Percentiles rank a stretch among this genome's conserved stretches.
Evolutionary conservation across 2,329 filamentous ascomycete genomes (phyloP).

Genomic region (Lecanoromycetidae sp.): DNA sequence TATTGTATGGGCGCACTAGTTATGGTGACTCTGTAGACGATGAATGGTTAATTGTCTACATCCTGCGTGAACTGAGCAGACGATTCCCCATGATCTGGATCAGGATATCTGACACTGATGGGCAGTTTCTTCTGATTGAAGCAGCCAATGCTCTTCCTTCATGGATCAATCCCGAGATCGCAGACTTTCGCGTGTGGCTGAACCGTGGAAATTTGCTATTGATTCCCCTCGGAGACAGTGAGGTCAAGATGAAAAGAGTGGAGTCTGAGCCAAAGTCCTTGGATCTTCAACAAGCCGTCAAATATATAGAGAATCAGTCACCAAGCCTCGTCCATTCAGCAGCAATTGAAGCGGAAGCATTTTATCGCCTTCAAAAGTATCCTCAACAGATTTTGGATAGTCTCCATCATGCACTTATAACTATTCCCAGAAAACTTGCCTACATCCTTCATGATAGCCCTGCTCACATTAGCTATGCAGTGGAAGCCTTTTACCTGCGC

Average conservation of each 20-base stretch:
- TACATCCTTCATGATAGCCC: slow-evolving; percentile 65
- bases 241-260: slow-evolving; percentile 28
- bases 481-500: slow-evolving; percentile 85
- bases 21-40: slow-evolving; percentile 94
- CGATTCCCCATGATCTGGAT: slow-evolving; percentile 66
- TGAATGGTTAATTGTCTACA: slow-evolving; percentile 91
- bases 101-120: slow-evolving; percentile 73
- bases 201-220: slow-evolving; percentile 63
- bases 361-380: slow-evolving; percentile 77
- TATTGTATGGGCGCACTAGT: slow-evolving; percentile 65
- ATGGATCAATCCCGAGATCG: slow-evolving; percentile 87
- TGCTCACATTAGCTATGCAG: slow-evolving; percentile 64
- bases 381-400: slow-evolving; percentile 61
- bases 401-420: slow-evolving; percentile 61
- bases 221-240: slow-evolving; percentile 44
- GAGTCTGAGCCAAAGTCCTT: slow-evolving; percentile 36
- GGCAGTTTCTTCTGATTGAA: slow-evolving; percentile 90
- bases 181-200: slow-evolving; percentile 81
- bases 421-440: slow-evolving; percentile 70
- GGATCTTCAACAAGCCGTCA: slow-evolving; percentile 51
- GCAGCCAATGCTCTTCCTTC: slow-evolving; percentile 75
- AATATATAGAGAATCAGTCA: slow-evolving; percentile 45
- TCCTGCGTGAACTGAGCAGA: slow-evolving; percentile 69
- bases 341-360: slow-evolving; percentile 74
- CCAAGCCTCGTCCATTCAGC: slow-evolving; percentile 56